These are phyloP conservation scores for Ophiostoma novo-ulmi DNA, from an alignment of 2,329 filamentous ascomycete genomes.

Conservation along the genomic window DNA sequence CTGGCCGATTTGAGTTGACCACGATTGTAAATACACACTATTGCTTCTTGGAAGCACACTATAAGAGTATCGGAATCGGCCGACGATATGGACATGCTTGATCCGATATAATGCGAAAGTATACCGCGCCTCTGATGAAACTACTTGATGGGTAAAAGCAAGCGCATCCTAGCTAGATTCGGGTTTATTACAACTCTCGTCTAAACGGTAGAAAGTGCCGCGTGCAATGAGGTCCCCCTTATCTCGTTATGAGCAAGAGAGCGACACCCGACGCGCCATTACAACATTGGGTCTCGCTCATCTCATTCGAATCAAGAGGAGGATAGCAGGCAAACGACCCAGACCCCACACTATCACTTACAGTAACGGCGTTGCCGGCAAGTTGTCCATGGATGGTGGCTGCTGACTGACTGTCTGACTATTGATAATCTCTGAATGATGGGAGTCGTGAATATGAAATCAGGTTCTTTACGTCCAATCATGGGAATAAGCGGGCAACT, in stretches of 20 bases:
- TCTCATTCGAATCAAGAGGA: background rate
- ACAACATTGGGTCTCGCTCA: background rate
- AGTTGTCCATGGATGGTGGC: background rate
- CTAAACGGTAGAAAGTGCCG: background rate
- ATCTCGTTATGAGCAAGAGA: background rate
- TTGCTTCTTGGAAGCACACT: background rate
- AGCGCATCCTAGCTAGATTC: background rate
- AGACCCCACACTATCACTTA: background rate
- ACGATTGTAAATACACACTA: background rate
- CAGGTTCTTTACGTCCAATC: background rate
- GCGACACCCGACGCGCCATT: background rate
- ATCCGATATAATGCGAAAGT: background rate
- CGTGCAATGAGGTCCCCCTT: background rate
- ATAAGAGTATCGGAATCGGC: background rate
- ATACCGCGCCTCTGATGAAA: background rate
- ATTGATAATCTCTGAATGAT: background rate
- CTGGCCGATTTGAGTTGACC: background rate
- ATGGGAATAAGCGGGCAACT: background rate
- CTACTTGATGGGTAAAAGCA: background rate
- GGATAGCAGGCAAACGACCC: background rate
- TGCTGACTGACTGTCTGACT: conserved; percentile 5
- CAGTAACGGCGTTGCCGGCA: background rate
- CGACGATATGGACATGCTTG: background rate
- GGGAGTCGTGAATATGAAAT: background rate
- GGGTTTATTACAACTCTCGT: background rate